Conservation (phyloP, 2,329 filamentous ascomycete genomes). For the Zymoseptoria ardabiliae region DNA sequence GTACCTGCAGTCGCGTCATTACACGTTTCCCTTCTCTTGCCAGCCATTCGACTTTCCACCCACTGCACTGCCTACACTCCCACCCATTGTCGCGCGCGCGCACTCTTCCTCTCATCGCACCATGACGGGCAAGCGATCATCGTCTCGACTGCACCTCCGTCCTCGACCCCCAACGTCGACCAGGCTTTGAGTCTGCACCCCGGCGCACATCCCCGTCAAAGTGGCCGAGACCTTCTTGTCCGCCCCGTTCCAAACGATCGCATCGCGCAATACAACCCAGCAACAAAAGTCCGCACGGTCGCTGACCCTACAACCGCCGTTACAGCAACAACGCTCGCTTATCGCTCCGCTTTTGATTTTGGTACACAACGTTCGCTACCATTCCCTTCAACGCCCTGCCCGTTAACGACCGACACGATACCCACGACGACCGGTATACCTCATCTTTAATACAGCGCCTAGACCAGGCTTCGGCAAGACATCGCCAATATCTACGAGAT, state of each 20-base stretch:
- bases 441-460: slow-evolving; percentile 43
- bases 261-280: not conserved
- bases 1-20: not conserved
- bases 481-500: slow-evolving; percentile 22
- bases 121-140: not conserved
- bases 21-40: not conserved
- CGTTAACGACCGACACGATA: slow-evolving; percentile 45
- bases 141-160: not conserved
- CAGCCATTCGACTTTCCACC: not conserved
- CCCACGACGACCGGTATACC: slow-evolving; percentile 46
- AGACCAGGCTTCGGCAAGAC: slow-evolving; percentile 34
- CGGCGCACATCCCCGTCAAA: not conserved
- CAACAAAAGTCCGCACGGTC: too few relatives aligned
- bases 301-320: not conserved
- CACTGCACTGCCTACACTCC: not conserved
- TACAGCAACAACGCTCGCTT: not conserved
- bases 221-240: not conserved
- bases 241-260: not conserved
- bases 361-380: not conserved
- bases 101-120: not conserved
- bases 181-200: not conserved
- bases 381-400: not conserved
- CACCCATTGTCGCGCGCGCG: not conserved
- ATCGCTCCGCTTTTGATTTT: not conserved
- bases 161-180: not conserved